phyloP scores from a whole-genome alignment of 768 basidiomycete genomes.

The Grammothele lineata region DNA sequence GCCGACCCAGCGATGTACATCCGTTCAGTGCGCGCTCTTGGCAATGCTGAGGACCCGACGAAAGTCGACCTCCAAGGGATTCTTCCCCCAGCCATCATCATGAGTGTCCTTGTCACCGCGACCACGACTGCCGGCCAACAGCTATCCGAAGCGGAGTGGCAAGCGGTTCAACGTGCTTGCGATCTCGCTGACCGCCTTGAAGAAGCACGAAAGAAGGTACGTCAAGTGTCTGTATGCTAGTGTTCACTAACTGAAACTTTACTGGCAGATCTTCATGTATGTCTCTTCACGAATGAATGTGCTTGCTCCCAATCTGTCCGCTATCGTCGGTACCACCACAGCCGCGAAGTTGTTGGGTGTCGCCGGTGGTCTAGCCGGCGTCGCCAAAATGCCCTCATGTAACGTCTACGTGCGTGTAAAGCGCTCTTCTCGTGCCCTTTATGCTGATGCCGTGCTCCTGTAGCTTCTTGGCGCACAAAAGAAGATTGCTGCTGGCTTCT shows the following conservation, averaged over 20 bases:
- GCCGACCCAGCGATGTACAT: constrained; percentile 91
- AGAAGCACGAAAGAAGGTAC: constrained; percentile 86
- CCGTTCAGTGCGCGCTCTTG: constrained; percentile 82
- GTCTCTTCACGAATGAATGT: constrained; percentile 99
- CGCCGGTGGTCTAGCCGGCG: constrained; percentile 85
- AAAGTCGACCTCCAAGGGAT: constrained; percentile 79
- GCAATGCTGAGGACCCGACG: constrained; percentile 86
- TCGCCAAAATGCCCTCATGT: constrained; percentile 92
- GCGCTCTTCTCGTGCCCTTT: not conserved
- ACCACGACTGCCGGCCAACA: constrained; percentile 82
- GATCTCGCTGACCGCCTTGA: constrained; percentile 87
- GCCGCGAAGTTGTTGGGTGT: constrained; percentile 98
- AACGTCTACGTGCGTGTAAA: constrained; percentile 78
- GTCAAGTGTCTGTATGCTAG: not conserved
- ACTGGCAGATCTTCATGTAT: constrained; percentile 97
- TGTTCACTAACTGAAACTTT: not conserved
- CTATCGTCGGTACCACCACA: constrained; percentile 97
- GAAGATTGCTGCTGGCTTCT: constrained; percentile 92
- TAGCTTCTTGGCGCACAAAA: constrained; percentile 92
- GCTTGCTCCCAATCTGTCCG: constrained; percentile 96
- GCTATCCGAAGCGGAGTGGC: constrained; percentile 70
- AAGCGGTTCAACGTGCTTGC: constrained; percentile 78
- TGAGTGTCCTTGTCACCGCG: constrained; percentile 95
- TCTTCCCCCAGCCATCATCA: constrained; percentile 84
- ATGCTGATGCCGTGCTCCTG: not conserved